Percentiles rank a stretch among this genome's conserved stretches.
These are phyloP conservation scores for Pichia norvegensis DNA, from an alignment of 1,139 yeast species.

Conservation along the genomic window DNA sequence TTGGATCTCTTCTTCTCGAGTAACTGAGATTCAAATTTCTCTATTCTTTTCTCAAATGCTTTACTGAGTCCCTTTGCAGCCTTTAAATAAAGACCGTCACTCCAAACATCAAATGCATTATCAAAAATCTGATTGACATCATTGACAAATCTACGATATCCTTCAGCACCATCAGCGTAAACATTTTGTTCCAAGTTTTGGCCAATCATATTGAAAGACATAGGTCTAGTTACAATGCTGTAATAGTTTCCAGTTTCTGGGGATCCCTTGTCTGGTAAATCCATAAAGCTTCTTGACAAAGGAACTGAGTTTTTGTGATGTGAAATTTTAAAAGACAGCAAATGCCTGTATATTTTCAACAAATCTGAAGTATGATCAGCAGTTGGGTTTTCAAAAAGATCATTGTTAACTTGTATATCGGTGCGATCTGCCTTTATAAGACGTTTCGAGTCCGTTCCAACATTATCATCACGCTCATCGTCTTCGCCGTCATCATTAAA, in stretches of 20 bases:
- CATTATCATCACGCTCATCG: conserved; percentile 2
- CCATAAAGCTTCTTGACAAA: conserved; percentile 25
- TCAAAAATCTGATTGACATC: conserved; percentile 45
- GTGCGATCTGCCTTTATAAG: neutral
- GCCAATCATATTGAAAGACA: conserved; percentile 44
- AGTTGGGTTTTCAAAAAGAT: conserved; percentile 7
- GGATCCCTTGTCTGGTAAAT: conserved; percentile 52
- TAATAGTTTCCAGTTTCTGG: conserved; percentile 69
- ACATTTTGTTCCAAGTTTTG: conserved; percentile 37
- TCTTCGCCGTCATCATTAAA: neutral
- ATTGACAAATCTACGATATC: conserved; percentile 39
- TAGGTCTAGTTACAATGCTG: conserved; percentile 50
- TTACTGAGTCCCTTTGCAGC: conserved; percentile 42
- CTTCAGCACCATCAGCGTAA: conserved; percentile 32
- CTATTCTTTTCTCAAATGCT: conserved; percentile 24
- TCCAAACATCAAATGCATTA: conserved; percentile 54
- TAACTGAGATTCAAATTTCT: conserved; percentile 22
- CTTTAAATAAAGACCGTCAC: conserved; percentile 45
- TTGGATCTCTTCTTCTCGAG: conserved; percentile 11
- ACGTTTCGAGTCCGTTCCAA: neutral
- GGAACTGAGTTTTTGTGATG: conserved; percentile 18
- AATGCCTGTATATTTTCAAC: conserved; percentile 11
- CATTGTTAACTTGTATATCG: neutral
- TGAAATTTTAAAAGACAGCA: conserved; percentile 15
- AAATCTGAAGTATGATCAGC: conserved; percentile 14